Evolutionary conservation across 2,329 filamentous ascomycete genomes (phyloP).

Genomic region (Sporothrix pallida): DNA sequence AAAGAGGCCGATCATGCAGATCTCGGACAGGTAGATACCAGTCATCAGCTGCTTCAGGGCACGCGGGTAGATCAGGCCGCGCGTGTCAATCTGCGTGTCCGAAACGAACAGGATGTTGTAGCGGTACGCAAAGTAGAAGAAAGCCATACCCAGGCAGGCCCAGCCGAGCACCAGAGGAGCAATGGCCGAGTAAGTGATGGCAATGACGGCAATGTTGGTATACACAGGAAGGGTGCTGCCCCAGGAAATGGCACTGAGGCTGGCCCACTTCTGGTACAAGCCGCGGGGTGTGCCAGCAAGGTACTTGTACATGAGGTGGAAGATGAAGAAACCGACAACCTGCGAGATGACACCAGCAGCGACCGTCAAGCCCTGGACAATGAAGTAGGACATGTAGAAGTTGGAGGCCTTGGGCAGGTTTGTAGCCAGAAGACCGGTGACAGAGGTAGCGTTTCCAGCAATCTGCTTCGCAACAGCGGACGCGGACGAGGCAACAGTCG

Average conservation of each 20-base stretch:
- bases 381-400: constrained; percentile 94
- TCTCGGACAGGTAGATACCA: constrained; percentile 79
- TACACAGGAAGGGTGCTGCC: constrained; percentile 82
- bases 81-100: constrained; percentile 81
- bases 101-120: constrained; percentile 88
- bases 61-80: constrained; percentile 87
- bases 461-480: constrained; percentile 70
- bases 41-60: constrained; percentile 86
- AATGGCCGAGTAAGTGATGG: constrained; percentile 81
- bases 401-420: constrained; percentile 85
- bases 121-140: constrained; percentile 85
- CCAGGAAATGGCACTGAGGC: constrained; percentile 76
- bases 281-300: constrained; percentile 79
- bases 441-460: constrained; percentile 63
- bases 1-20: constrained; percentile 84
- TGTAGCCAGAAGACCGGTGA: constrained; percentile 69
- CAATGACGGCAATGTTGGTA: constrained; percentile 80
- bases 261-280: constrained; percentile 79
- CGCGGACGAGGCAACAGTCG: constrained; percentile 80
- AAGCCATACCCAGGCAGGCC: constrained; percentile 73
- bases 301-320: constrained; percentile 74
- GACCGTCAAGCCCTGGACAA: constrained; percentile 85
- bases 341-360: constrained; percentile 78
- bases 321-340: constrained; percentile 71
- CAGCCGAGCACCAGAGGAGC: constrained; percentile 86